Base-by-base conservation (phyloP, 202 grass and related monocot species). In the Setaria viridis region DNA sequence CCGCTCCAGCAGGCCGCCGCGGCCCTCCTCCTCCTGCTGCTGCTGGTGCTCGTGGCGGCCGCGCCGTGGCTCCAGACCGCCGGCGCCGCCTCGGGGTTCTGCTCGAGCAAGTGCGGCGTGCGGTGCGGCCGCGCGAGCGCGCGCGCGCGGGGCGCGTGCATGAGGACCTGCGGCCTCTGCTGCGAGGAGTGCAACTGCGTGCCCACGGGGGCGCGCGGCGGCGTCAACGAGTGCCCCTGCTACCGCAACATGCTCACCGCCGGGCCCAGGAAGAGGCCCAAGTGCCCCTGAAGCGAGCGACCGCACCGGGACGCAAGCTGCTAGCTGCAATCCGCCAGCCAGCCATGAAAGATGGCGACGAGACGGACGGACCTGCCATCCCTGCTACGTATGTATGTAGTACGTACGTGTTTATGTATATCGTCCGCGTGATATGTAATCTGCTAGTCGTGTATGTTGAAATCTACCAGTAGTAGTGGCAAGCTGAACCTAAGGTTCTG, bases 181-280 rank as follows among this genome's bases (percentile, higher is more conserved):
- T 97, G 92, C 87, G 79, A 88, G 72, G 90, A 97, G 62, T 97
- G 95, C 89, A 87, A 58, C 60, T 97, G 95, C 70, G 95, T 97
- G 85, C 95, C 95, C 0, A 88, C 95, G 70, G 86, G 46, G 46
- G 76, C 86, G 39, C 84, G 19, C 67, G 76, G 78, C 70, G 30
- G 76, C 89, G 79, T 57, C 87, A 89, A 93, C 84, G 92, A 94
- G 72, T 97, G 95, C 82, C 95, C 95, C 43, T 97, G 95, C 82
- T 97, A 97, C 81, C 87, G 90, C 72, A 83, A 97, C 82, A 97
- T 91, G 90, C 86, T 89, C 74, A 97, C 95, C 47, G 80, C 90
- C 59, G 76, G 64, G 2, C 90, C 90, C 50, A 78, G 37, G 56
- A 93, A 88, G 84, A 87, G 90, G 75, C 92, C 95, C 7, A 94